Base-by-base conservation (phyloP, 2,329 filamentous ascomycete species). In the Fusarium coicis region DNA sequence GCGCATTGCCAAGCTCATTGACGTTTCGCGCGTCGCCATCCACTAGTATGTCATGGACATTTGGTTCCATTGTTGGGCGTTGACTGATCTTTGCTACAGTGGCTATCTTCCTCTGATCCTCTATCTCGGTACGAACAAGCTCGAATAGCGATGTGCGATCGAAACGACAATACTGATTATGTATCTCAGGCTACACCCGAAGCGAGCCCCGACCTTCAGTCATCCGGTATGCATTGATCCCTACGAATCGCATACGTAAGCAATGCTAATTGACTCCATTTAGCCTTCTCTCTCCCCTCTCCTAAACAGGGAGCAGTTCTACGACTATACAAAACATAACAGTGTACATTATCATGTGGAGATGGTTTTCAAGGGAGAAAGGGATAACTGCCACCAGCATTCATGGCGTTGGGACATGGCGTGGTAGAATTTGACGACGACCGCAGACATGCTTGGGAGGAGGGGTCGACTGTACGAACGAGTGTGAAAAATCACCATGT, bases 101-200 rank as follows among this genome's bases (percentile, higher is more conserved):
- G 96, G 96, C 83, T 99, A 98, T 85, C 90, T 99, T 66, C 96
- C 96, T 78, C 85, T 99, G 84, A 97, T 99, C 82, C 89, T 99
- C 83, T 99, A 98, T 84, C 92, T 99, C 79, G 96, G 94, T 96
- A 91, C 79, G 82, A 63, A 57, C 36, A 43, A 60, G 63, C 85
- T 67, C 66, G 39, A 73, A 53, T 72, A 67, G 59, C 46, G 56
- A 65, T 47, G 59, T 60, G 14, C 59, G 50, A 42, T 60, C 53
- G 34, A 63, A 49, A 63, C 39, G 26, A 61, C 58, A 57, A 63
- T 61, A 79, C 79, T 83, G 60, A 83, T 67, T 30, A 49, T 34
- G 15, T 23, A 16, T 61, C 79, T 32, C 19, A 96, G 93, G 96
- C 78, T 98, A 97, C 87, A 97, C 96, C 62, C 93, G 93, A 83